Conservation (phyloP, 2,329 filamentous ascomycete species). For the Beauveria medogensis region DNA sequence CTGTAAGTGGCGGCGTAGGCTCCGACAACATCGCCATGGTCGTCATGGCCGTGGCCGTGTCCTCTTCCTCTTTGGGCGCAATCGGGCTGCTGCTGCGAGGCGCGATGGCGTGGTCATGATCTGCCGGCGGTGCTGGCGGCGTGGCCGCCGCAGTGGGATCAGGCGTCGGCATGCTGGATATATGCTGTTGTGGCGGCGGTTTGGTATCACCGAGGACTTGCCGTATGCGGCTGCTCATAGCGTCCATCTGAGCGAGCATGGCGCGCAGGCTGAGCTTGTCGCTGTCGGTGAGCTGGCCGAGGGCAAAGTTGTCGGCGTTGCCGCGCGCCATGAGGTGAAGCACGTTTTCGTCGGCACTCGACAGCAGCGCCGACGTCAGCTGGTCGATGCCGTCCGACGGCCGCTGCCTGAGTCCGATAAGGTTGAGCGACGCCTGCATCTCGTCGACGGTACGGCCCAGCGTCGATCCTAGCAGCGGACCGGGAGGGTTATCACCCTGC, state of each 20-base stretch:
- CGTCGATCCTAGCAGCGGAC: constrained; percentile 24
- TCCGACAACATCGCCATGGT: constrained; percentile 25
- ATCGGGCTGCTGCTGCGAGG: constrained; percentile 17
- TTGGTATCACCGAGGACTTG: constrained; percentile 28
- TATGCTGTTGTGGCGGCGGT: neutral
- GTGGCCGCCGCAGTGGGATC: constrained; percentile 7
- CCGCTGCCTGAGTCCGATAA: constrained; percentile 48
- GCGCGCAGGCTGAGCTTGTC: constrained; percentile 40
- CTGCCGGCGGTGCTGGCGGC: neutral
- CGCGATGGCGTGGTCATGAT: neutral
- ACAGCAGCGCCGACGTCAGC: constrained; percentile 54
- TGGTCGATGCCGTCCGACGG: constrained; percentile 41
- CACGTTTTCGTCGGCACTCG: constrained; percentile 41
- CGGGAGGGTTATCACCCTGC: constrained; percentile 12
- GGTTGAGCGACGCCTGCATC: constrained; percentile 58
- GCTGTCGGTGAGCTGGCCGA: constrained; percentile 29
- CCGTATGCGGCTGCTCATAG: constrained; percentile 34
- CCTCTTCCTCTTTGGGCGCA: constrained; percentile 23
- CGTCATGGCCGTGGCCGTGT: constrained; percentile 15
- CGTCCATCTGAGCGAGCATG: constrained; percentile 40
- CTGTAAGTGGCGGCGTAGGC: constrained; percentile 32
- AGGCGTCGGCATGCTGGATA: constrained; percentile 13
- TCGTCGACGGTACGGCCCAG: constrained; percentile 45
- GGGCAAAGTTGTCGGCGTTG: constrained; percentile 34
- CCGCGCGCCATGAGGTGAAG: constrained; percentile 42